Base-by-base conservation (phyloP, 768 basidiomycete species). In the Harrya chromipes region DNA sequence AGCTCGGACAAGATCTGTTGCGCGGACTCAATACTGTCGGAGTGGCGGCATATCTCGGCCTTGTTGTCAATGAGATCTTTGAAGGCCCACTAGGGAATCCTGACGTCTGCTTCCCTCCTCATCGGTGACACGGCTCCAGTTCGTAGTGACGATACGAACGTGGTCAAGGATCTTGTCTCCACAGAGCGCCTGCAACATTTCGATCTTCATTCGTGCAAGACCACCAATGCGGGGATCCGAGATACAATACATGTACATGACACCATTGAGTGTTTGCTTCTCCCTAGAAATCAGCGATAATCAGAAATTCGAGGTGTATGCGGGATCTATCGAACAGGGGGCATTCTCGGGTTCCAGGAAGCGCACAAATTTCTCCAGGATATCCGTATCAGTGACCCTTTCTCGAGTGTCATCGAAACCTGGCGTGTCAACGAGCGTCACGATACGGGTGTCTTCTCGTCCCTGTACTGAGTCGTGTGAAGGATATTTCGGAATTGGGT, bases 221-320 rank as follows among this genome's bases (percentile, higher is more conserved):
- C 72, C 71, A 7, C 72, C 71, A 46, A 79, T 64, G 16, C 74
- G 64, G 55, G 69, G 62, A 49, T 76, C 76, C 12, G 56, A 56
- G 33, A 77, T 76, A 0, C 73, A 71, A 49, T 76, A 75, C 57
- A 76, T 63, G 55, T 76, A 77, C 35, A 78, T 69, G 45, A 77
- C 67, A 1, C 75, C 76, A 4, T 72, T 63, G 4, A 77, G 52
- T 16, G 59, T 68, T 42, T 26, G 33, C 19, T 20, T 27, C 38
- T 38, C 40, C 17, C 41, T 49, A 9, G 1, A 24, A 26, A 39
- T 33, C 14, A 40, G 29, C 12, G 11, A 8, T 19, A 23, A 33
- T 2, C 23, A 21, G 29, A 40, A 34, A 20, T 16, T 20, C n/a
- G 40, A 20, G 14, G 3, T 4, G 24, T 3, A 26, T 20, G 4